Evolutionary conservation across 257 asterid genomes (phyloP).

Genomic region (Euphrasia confusa): DNA sequence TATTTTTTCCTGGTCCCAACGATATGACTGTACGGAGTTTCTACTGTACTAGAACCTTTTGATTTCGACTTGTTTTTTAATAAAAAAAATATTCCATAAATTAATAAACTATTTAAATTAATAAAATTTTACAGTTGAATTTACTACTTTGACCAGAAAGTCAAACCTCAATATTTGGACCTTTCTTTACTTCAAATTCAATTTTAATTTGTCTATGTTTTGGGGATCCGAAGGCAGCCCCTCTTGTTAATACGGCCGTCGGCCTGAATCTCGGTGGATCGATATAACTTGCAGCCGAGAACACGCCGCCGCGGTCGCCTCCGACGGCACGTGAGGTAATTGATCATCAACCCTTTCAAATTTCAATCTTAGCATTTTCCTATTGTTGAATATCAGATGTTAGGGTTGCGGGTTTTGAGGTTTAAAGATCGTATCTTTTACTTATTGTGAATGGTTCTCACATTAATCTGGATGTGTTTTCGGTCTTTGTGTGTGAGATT

Average conservation of each 20-base stretch:
- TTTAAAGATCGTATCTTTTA: not conserved
- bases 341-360: too few species aligned
- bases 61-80: too few species aligned
- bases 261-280: conserved; percentile 71
- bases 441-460: conserved; percentile 17
- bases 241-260: conserved; percentile 76
- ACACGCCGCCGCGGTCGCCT: conserved; percentile 24
- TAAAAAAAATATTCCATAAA: too few species aligned
- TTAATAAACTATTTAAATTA: too few species aligned
- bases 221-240: conserved; percentile 79
- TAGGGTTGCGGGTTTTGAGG: not conserved
- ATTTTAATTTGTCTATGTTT: not conserved
- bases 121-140: too few species aligned
- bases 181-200: too few species aligned
- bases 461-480: not conserved
- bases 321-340: conserved; percentile 67
- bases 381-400: not conserved
- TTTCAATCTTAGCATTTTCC: not conserved
- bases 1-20: too few species aligned
- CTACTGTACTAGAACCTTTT: too few species aligned
- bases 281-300: conserved; percentile 90
- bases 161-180: too few species aligned
- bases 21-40: too few species aligned
- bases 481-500: not conserved
- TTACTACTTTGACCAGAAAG: too few species aligned